These are phyloP conservation scores for Saksenaea oblongispora DNA, from an alignment of 371 early-diverging fungal genomes.

Conservation along the genomic window DNA sequence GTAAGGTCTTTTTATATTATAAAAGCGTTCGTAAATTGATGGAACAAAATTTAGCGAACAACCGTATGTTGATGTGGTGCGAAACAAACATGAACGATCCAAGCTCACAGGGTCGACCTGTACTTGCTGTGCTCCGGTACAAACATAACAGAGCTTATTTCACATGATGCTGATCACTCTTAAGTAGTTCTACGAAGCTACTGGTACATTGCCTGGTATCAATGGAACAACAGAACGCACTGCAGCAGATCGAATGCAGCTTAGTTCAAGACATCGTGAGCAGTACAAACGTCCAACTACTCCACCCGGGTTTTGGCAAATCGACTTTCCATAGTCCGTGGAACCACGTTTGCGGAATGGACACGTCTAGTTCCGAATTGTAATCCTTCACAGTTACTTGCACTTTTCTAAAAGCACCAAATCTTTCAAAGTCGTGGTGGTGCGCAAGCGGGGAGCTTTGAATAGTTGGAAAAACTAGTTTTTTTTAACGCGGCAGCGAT, in stretches of 20 bases:
- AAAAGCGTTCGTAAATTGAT: background rate
- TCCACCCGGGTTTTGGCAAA: slow-evolving; percentile 11
- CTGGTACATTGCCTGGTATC: slow-evolving; percentile 5
- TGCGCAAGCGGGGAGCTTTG: background rate
- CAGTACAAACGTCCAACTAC: slow-evolving; percentile 9
- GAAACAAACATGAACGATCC: slow-evolving; percentile 12
- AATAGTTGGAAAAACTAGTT: too few species aligned
- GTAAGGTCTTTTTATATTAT: background rate
- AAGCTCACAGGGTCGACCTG: slow-evolving; percentile 10
- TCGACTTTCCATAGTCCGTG: slow-evolving; percentile 2
- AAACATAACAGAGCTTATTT: background rate
- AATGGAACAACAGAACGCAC: slow-evolving; percentile 1
- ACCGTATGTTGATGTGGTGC: slow-evolving; percentile 18
- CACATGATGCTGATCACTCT: background rate
- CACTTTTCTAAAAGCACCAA: background rate
- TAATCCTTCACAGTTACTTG: background rate
- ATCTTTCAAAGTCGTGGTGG: background rate
- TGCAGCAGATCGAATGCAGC: slow-evolving; percentile 11
- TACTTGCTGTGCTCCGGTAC: slow-evolving; percentile 13
- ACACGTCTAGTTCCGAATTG: background rate
- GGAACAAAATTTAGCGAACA: background rate
- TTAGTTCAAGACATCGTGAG: slow-evolving; percentile 2
- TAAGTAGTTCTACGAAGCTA: slow-evolving; percentile 9
- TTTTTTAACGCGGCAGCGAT: too few species aligned
- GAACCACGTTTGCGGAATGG: background rate